Evolutionary conservation across 176 grass and related monocot genomes (phyloP), one percentile per base, ranked within the genome.

Genomic region (Olyra latifolia): DNA sequence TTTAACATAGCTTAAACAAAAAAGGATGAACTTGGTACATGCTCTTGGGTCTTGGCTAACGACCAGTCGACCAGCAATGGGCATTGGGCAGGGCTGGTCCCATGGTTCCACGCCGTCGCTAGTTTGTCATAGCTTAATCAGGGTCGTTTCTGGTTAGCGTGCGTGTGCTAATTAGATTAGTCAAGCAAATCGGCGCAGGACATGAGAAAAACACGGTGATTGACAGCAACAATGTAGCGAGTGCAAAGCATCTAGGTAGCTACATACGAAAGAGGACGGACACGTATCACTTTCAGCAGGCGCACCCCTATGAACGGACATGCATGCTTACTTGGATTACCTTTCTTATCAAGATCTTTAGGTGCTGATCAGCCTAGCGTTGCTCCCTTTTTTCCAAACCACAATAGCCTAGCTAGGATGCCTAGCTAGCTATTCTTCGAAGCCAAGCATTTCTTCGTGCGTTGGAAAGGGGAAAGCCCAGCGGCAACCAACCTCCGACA

Each of bases 351-450:
- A 72, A 46, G 67, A 80, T 73, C 61, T 61, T 68, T 88, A 43
- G 15, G 68, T 59, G 48, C 55, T 63, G 16, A 62, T 80, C 32
- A n/a, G 56, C 13, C 39, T 66, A 16, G 32, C 56, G 0, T 61
- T 15, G 69, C 50, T 84, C 52, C 7, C 6, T 41, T 82, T 52
- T 77, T 68, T 83, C 71, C 17, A 45, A 80, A 75, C 76, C n/a
- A 22, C 49, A 44, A 62, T 44, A 54, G 19, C 70, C 56, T 84
- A 80, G 82, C 76, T 35, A 35, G 32, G 32, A 35, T 35, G 4
- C 76, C 85, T 80, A 40, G 76, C 76, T 76, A 85, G 62, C 82
- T 63, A 54, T 45, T 8, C 87, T 89, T 89, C 63, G 48, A 85
- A 85, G 77, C 63, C 63, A 89, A 76, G 82, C 70, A 80, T 80